phyloP scores from a whole-genome alignment of 176 grass and related monocot species.

The Ampelocalamus luodianensis region DNA sequence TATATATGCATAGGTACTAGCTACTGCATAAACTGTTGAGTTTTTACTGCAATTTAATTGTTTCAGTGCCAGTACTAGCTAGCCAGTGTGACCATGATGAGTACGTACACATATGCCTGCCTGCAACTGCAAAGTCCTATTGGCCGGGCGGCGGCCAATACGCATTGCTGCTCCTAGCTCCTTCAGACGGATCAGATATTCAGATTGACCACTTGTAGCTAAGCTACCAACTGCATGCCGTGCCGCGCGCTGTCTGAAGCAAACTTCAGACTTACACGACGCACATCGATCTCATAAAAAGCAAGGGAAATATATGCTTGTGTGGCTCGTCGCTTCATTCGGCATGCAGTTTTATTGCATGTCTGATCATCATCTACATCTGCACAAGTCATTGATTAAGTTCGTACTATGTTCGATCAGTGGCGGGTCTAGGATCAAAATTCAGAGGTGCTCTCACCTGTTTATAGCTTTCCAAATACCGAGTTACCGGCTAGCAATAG shows the following conservation, averaged over 20 bases:
- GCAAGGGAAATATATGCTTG: not conserved
- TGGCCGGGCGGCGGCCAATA: not conserved
- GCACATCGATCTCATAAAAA: not conserved
- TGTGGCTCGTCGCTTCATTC: too few species aligned
- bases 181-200: not conserved
- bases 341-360: not conserved
- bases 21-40: not conserved
- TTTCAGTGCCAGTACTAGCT: constrained; percentile 12
- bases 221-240: not conserved
- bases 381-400: not conserved
- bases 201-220: not conserved
- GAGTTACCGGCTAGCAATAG: too few species aligned
- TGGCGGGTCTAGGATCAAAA: too few species aligned
- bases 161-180: not conserved
- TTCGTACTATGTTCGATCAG: too few species aligned
- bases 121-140: not conserved
- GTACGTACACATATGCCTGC: not conserved
- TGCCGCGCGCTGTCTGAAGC: not conserved
- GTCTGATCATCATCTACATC: not conserved
- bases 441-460: too few species aligned
- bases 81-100: not conserved
- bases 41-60: not conserved
- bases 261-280: not conserved
- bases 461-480: too few species aligned
- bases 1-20: not conserved